phyloP scores from a whole-genome alignment of 331 rosid species.

The Malus hybrid region DNA sequence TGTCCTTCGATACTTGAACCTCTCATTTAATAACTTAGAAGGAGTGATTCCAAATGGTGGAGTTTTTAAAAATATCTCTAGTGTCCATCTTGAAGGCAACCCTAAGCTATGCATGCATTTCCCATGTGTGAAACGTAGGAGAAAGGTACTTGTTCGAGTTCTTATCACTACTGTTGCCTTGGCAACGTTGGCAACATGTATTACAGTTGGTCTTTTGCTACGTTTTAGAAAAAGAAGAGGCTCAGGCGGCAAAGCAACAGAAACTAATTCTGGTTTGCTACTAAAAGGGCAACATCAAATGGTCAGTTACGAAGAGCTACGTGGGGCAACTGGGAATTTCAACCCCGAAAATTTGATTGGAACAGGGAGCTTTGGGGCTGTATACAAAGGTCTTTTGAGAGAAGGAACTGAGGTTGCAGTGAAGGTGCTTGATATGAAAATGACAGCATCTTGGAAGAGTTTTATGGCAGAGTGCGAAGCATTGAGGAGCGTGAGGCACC shows the following conservation, averaged over 20 bases:
- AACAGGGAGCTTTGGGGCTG: constrained; percentile 65
- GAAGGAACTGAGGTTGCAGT: constrained; percentile 46
- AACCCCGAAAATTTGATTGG: constrained; percentile 45
- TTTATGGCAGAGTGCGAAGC: constrained; percentile 73
- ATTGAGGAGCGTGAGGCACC: constrained; percentile 48
- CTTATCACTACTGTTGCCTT: constrained; percentile 11
- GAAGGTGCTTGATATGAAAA: constrained; percentile 47
- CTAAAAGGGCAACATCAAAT: constrained; percentile 35
- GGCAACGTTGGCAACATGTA: constrained; percentile 18
- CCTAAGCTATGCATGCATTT: constrained; percentile 37
- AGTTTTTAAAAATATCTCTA: constrained; percentile 23
- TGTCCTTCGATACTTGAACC: constrained; percentile 41
- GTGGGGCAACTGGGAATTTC: constrained; percentile 52
- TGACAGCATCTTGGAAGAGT: constrained; percentile 47
- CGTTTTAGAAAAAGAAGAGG: constrained; percentile 20
- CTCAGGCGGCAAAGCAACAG: neutral
- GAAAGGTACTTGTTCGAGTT: constrained; percentile 5
- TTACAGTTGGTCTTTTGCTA: constrained; percentile 26
- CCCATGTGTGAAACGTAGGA: constrained; percentile 21
- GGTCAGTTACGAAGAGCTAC: constrained; percentile 55
- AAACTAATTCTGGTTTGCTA: neutral
- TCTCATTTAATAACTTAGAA: constrained; percentile 59
- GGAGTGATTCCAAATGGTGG: constrained; percentile 59
- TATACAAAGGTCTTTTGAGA: constrained; percentile 47
- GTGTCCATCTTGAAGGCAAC: constrained; percentile 57